A percentile compares a stretch with the other conserved stretches of the same genome.
These are phyloP conservation scores for Handroanthus guayacan DNA, from an alignment of 257 asterid genomes.

Conservation along the genomic window DNA sequence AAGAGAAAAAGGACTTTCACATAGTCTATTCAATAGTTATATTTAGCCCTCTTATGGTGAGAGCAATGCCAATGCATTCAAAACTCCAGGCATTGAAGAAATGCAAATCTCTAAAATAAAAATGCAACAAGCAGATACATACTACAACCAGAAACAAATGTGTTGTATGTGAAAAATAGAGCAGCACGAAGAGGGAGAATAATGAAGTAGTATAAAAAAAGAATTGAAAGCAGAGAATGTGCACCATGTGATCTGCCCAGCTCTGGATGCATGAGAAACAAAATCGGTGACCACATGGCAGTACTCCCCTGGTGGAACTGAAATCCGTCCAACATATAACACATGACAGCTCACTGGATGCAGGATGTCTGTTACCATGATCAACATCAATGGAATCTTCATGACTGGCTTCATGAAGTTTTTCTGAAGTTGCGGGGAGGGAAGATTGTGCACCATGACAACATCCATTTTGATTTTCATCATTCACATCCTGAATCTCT, in stretches of 20 bases:
- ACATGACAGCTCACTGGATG: constrained; percentile 67
- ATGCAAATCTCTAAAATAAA: background rate
- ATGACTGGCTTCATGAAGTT: constrained; percentile 37
- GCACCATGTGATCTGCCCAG: constrained; percentile 86
- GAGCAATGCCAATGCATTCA: background rate
- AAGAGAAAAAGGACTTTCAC: background rate
- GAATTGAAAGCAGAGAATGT: constrained; percentile 14
- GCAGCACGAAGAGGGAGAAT: background rate
- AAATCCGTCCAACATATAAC: constrained; percentile 91
- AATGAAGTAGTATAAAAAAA: background rate
- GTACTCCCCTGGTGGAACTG: constrained; percentile 82
- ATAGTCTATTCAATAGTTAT: background rate
- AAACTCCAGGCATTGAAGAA: constrained; percentile 7
- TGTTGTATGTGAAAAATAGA: constrained; percentile 2
- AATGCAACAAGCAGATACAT: background rate
- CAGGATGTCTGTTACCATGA: constrained; percentile 37
- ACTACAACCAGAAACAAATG: constrained; percentile 1
- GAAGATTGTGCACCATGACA: constrained; percentile 38
- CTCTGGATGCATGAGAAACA: constrained; percentile 85
- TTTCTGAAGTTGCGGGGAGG: constrained; percentile 27
- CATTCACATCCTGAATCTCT: constrained; percentile 43
- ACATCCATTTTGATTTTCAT: constrained; percentile 36
- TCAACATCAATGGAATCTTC: constrained; percentile 42
- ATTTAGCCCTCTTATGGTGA: background rate
- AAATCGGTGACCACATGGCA: constrained; percentile 94